Percentiles rank a stretch among this genome's conserved stretches.
These are phyloP conservation scores for Blastobotrys malaysiensis DNA, from an alignment of 1,139 yeast species.

Conservation along the genomic window DNA sequence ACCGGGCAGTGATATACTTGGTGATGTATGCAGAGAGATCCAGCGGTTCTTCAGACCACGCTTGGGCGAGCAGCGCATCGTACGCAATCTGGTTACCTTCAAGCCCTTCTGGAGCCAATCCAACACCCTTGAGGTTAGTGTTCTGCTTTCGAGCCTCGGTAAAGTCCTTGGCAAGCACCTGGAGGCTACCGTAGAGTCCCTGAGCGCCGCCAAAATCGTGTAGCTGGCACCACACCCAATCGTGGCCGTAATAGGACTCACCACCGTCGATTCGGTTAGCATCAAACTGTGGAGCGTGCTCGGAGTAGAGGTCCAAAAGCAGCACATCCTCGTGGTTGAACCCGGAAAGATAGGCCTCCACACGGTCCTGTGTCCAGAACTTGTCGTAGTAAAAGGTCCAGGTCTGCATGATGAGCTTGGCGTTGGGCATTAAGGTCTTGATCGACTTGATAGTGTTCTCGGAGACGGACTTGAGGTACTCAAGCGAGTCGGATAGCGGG, in stretches of 20 bases:
- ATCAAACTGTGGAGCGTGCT: slow-evolving; percentile 15
- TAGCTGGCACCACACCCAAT: slow-evolving; percentile 19
- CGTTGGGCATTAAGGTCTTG: slow-evolving; percentile 10
- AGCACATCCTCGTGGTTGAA: slow-evolving; percentile 13
- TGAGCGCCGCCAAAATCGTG: slow-evolving; percentile 17
- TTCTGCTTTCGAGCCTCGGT: slow-evolving; percentile 10
- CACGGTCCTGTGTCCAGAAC: slow-evolving; percentile 15
- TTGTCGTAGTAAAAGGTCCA: slow-evolving; percentile 13
- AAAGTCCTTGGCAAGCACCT: slow-evolving; percentile 14
- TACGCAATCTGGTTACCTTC: slow-evolving; percentile 18
- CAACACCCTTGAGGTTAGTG: slow-evolving; percentile 15
- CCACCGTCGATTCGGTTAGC: slow-evolving; percentile 3
- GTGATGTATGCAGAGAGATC: slow-evolving; percentile 9
- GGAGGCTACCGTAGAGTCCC: slow-evolving; percentile 17
- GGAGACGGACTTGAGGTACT: slow-evolving; percentile 13
- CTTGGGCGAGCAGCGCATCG: slow-evolving; percentile 14
- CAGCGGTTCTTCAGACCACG: slow-evolving; percentile 13
- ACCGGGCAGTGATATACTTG: slow-evolving; percentile 11
- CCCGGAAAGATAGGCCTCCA: slow-evolving; percentile 16
- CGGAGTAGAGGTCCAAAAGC: slow-evolving; percentile 15
- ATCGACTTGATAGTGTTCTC: slow-evolving; percentile 11
- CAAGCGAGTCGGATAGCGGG: slow-evolving; percentile 13
- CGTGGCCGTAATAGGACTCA: slow-evolving; percentile 16
- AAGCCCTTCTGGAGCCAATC: slow-evolving; percentile 16
- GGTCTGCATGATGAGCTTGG: slow-evolving; percentile 17